Percentiles rank a stretch among this genome's conserved stretches.
phyloP scores from a whole-genome alignment of 371 early-diverging fungal genomes.

The Pancytospora philotis region DNA sequence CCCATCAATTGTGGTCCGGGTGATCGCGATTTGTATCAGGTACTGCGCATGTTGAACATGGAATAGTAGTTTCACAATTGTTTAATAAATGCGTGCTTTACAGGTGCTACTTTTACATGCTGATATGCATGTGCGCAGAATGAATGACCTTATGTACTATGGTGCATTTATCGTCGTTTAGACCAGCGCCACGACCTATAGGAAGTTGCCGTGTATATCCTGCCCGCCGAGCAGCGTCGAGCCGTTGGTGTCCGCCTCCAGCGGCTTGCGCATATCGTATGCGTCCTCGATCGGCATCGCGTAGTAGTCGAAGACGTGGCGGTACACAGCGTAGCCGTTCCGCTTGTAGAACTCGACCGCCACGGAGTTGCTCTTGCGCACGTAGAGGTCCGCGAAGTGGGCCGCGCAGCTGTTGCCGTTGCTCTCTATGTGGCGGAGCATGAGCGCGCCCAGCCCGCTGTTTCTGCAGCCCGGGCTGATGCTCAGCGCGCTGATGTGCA shows the following conservation, averaged over 20 bases:
- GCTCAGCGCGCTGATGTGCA: slow-evolving; percentile 87
- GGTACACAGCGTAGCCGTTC: slow-evolving; percentile 79
- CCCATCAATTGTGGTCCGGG: no score
- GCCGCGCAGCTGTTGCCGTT: slow-evolving; percentile 64
- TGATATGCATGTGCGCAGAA: no score
- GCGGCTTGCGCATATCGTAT: slow-evolving; percentile 55
- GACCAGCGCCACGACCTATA: no score
- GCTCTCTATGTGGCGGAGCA: slow-evolving; percentile 75
- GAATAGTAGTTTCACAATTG: no score
- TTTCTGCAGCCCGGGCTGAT: slow-evolving; percentile 86
- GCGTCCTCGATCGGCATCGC: slow-evolving; percentile 57
- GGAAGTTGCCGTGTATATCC: slow-evolving; percentile 8
- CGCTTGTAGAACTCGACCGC: slow-evolving; percentile 85
- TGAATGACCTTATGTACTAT: no score
- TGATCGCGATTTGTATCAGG: no score
- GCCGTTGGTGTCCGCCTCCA: slow-evolving; percentile 18
- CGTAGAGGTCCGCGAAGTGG: slow-evolving; percentile 92
- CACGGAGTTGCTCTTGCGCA: slow-evolving; percentile 76
- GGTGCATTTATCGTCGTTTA: no score
- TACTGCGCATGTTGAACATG: no score
- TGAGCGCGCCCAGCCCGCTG: slow-evolving; percentile 71
- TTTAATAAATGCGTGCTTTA: no score
- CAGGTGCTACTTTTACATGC: no score
- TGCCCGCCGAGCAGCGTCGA: slow-evolving; percentile 5
- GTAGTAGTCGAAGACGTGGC: slow-evolving; percentile 79